These are phyloP conservation scores for Umbelopsis vinacea DNA, from an alignment of 192 early-diverging fungal species.

Conservation along the genomic window DNA sequence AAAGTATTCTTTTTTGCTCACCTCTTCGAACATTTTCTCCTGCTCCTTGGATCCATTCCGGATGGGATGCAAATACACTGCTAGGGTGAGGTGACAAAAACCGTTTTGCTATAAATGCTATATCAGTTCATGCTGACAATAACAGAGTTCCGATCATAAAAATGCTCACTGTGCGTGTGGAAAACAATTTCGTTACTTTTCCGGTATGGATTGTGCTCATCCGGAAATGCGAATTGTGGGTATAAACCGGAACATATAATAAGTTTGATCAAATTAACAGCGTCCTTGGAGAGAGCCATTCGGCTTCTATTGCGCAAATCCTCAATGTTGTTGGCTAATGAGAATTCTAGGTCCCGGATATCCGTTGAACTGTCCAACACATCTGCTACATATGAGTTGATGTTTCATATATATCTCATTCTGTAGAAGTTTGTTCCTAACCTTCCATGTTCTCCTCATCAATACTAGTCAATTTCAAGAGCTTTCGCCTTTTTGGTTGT, in stretches of 20 bases:
- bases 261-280: conserved; percentile 62
- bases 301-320: conserved; percentile 46
- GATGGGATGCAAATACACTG: conserved; percentile 58
- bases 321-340: conserved; percentile 53
- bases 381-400: background rate
- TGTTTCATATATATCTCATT: background rate
- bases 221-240: conserved; percentile 66
- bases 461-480: conserved; percentile 41
- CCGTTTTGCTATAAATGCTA: conserved; percentile 27
- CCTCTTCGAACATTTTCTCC: conserved; percentile 40
- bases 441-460: conserved; percentile 39
- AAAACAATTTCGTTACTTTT: conserved; percentile 57
- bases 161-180: conserved; percentile 57
- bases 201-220: conserved; percentile 63
- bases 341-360: conserved; percentile 67
- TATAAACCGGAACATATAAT: conserved; percentile 68
- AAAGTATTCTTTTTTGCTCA: conserved; percentile 5
- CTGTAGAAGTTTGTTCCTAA: background rate
- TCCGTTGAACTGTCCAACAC: conserved; percentile 23
- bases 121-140: background rate
- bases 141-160: background rate
- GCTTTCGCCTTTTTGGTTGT: conserved; percentile 42
- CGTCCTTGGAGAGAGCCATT: conserved; percentile 38
- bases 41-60: conserved; percentile 59
- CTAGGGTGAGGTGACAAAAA: conserved; percentile 69